Percentiles rank a stretch among this genome's conserved stretches.
phyloP scores from a whole-genome alignment of 2,329 filamentous ascomycete species.

The Pseudogymnoascus sp. region DNA sequence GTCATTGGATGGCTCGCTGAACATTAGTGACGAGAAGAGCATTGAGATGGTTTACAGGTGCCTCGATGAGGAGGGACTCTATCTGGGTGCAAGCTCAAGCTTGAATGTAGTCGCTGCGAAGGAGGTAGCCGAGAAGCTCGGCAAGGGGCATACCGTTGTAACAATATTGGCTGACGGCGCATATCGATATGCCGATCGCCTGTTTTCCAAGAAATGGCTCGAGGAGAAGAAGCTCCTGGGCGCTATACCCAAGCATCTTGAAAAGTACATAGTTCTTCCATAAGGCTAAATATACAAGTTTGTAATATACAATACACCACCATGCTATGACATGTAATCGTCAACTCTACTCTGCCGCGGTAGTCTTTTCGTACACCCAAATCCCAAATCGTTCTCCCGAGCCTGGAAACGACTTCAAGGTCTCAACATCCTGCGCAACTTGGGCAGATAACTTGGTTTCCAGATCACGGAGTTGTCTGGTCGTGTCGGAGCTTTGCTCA shows the following conservation, averaged over 20 bases:
- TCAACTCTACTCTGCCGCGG: neutral
- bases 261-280: conserved; percentile 90
- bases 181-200: conserved; percentile 89
- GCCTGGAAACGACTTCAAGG: neutral
- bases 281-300: conserved; percentile 34
- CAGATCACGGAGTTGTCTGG: neutral
- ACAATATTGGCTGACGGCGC: conserved; percentile 93
- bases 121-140: conserved; percentile 85
- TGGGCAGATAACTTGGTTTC: neutral
- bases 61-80: conserved; percentile 90
- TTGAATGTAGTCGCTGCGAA: conserved; percentile 93
- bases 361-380: conserved; percentile 4
- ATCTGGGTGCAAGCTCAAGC: conserved; percentile 86
- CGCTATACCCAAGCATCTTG: conserved; percentile 74
- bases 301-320: conserved; percentile 15
- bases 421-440: conserved; percentile 1
- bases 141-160: conserved; percentile 81
- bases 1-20: conserved; percentile 73
- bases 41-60: conserved; percentile 98
- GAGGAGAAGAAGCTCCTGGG: conserved; percentile 72
- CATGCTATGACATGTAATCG: neutral
- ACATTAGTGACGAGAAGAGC: conserved; percentile 85
- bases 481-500: conserved; percentile 12
- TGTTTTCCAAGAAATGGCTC: conserved; percentile 91
- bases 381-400: neutral